These are phyloP conservation scores for Rachicladosporium sp. DNA, from an alignment of 2,329 filamentous ascomycete species.

Conservation along the genomic window DNA sequence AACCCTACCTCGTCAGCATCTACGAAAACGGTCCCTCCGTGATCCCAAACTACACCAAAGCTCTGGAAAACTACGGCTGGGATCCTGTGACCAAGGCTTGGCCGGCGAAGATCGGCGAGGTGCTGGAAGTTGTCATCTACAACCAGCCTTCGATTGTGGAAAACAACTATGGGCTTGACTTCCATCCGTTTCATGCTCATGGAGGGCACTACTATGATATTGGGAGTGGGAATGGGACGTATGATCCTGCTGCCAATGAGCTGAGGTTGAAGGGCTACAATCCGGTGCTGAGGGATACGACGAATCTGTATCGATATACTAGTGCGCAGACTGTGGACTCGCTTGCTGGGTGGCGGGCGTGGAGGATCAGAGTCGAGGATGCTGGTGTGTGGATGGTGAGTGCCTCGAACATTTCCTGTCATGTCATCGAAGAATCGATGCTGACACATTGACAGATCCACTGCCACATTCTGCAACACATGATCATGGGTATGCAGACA, in stretches of 20 bases:
- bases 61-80: conserved; percentile 39
- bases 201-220: conserved; percentile 44
- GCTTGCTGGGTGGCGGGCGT: conserved; percentile 46
- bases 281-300: conserved; percentile 35
- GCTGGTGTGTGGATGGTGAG: conserved; percentile 43
- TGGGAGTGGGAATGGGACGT: conserved; percentile 42
- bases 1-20: conserved; percentile 41
- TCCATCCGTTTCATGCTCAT: conserved; percentile 46
- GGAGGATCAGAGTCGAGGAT: conserved; percentile 42
- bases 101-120: conserved; percentile 44
- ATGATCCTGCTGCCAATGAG: conserved; percentile 40
- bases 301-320: conserved; percentile 44
- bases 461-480: conserved; percentile 47
- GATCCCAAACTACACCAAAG: conserved; percentile 41
- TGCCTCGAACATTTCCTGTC: too few species aligned
- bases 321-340: neutral
- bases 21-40: conserved; percentile 35
- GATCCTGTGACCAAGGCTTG: conserved; percentile 40
- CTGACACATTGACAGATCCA: conserved; percentile 28
- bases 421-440: too few species aligned
- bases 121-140: conserved; percentile 33
- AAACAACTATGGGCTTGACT: too few species aligned
- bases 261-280: conserved; percentile 25
- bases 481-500: conserved; percentile 43
- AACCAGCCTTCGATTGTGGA: too few species aligned